Evolutionary conservation across 2,329 filamentous ascomycete species (phyloP).

Genomic region (Phyllachora maydis): DNA sequence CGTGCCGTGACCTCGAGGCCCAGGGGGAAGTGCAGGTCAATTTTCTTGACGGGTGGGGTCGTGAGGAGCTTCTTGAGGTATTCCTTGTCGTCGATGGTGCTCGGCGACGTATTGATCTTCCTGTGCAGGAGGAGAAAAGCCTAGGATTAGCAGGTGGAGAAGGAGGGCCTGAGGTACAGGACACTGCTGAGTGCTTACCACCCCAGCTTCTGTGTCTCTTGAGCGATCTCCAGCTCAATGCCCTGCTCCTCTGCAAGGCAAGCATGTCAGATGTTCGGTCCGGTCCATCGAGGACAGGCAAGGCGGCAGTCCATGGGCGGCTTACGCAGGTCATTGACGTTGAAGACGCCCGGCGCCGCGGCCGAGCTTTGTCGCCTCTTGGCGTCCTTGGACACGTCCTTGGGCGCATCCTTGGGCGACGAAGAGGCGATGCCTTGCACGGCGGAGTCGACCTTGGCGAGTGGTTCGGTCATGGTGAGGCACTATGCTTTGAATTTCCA

Average conservation of each 20-base stretch:
- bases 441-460: slow-evolving; percentile 83
- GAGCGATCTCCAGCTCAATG: slow-evolving; percentile 50
- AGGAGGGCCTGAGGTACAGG: slow-evolving; percentile 1
- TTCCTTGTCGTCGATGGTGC: slow-evolving; percentile 61
- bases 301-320: slow-evolving; percentile 4
- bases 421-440: slow-evolving; percentile 58
- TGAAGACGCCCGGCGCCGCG: slow-evolving; percentile 51
- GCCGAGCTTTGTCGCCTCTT: slow-evolving; percentile 56
- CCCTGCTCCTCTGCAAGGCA: slow-evolving; percentile 45
- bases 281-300: slow-evolving; percentile 2
- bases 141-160: background rate
- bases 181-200: slow-evolving; percentile 37
- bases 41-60: slow-evolving; percentile 73
- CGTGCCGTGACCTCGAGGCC: slow-evolving; percentile 75
- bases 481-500: slow-evolving; percentile 1
- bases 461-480: slow-evolving; percentile 27
- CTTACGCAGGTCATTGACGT: slow-evolving; percentile 73
- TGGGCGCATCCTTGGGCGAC: slow-evolving; percentile 44
- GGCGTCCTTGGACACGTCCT: too few relatives aligned
- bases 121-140: slow-evolving; percentile 21
- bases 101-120: slow-evolving; percentile 83
- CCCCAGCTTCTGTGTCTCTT: slow-evolving; percentile 71
- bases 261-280: slow-evolving; percentile 3
- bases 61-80: slow-evolving; percentile 66
- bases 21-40: slow-evolving; percentile 79